Base-by-base conservation (phyloP, 306 rosid species). In the Trifolium fragiferum region DNA sequence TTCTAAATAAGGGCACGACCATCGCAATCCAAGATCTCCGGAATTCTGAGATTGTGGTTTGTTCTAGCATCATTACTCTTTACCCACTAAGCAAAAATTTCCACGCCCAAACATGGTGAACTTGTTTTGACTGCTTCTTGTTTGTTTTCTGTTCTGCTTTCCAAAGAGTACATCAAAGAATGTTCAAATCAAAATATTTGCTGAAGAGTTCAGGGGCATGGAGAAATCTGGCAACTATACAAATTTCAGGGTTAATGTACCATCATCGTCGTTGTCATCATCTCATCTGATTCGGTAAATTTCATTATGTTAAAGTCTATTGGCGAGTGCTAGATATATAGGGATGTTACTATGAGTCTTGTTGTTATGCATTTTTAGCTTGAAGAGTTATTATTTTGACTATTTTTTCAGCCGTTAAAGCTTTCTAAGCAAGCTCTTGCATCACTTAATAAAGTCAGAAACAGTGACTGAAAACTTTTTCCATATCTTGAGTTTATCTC, bases 191-290 rank as follows among this genome's bases (percentile, higher is more conserved):
- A 85, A 79, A 58, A 73, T 87, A 73, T 81, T 81, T 77, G 92
- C 95, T 13, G 87, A 92, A 84, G 89, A 87, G 82, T 76, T 81
- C 20, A 92, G 87, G 50, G 90, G 90, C 38, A 87, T 74, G 86
- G 87, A 85, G 64, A 89, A 64, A 83, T 80, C 92, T 77, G 80
- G 78, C 43, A 63, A 78, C 68, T 70, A 69, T 61, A 47, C 85
- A 37, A 79, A 69, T 66, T 55, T 70, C 65, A 78, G 77, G 74
- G 54, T 44, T 30, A 91, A 84, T 54, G 53, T 49, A 53, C 77
- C 89, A 21, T 77, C 91, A 27, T 76, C 98, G 38, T 49, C 89
- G 21, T 76, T 90, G 23, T 78, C 64, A 5, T 80, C 90, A 18
- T 78, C 91, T 68, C 82, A 73, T 72, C 65, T 87, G 65, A 73